phyloP scores from a whole-genome alignment of 2,329 filamentous ascomycete species.

The Diaporthe amygdali region DNA sequence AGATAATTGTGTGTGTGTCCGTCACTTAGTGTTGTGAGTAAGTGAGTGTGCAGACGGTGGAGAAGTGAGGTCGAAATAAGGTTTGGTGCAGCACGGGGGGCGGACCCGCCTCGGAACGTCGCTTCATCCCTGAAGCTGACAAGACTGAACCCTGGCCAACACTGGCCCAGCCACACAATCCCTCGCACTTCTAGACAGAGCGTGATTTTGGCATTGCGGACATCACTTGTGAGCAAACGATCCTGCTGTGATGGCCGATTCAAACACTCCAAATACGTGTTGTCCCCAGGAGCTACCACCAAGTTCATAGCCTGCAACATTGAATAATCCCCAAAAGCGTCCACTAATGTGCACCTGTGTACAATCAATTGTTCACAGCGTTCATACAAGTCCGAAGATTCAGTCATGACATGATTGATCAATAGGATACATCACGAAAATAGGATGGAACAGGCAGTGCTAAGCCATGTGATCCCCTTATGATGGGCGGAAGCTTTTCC shows the following conservation, averaged over 20 bases:
- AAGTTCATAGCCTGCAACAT: background rate
- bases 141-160: background rate
- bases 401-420: background rate
- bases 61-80: background rate
- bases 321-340: background rate
- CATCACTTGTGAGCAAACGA: background rate
- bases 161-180: background rate
- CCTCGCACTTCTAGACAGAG: background rate
- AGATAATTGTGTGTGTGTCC: background rate
- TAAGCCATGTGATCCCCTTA: background rate
- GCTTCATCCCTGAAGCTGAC: constrained; percentile 1
- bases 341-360: background rate
- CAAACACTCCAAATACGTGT: background rate
- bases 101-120: background rate
- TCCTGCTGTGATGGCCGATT: too few relatives aligned
- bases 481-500: background rate
- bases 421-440: background rate
- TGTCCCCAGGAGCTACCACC: background rate
- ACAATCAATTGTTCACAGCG: background rate
- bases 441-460: too few relatives aligned
- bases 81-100: background rate
- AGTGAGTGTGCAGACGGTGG: background rate
- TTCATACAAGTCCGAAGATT: background rate
- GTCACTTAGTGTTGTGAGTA: background rate
- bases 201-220: too few relatives aligned